Evolutionary conservation across 192 early-diverging fungal species (phyloP).

Genomic region (Oehlia diaphana): DNA sequence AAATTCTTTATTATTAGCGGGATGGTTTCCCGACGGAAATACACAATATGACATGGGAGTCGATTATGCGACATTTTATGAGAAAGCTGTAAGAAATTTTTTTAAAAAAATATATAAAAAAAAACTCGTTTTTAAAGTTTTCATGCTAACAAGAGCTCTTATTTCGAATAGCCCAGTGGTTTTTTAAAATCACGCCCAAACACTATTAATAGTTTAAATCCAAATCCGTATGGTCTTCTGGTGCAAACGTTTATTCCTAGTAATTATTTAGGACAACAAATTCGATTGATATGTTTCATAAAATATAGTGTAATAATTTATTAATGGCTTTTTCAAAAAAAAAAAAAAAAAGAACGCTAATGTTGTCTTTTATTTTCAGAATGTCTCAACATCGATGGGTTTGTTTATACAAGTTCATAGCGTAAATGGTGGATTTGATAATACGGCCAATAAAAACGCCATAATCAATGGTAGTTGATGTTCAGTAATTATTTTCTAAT

Average conservation of each 20-base stretch:
- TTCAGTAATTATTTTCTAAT: no score
- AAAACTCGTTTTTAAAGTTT: no score
- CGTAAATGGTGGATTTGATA: no score
- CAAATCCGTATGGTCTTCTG: not conserved
- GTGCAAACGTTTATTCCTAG: not conserved
- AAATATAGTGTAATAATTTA: not conserved
- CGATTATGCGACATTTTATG: not conserved
- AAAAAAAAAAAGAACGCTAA: no score
- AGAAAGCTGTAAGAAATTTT: not conserved
- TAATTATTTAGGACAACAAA: not conserved
- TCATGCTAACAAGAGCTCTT: no score
- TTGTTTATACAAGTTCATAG: no score
- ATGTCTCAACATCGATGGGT: no score
- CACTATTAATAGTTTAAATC: not conserved
- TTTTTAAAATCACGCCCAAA: not conserved
- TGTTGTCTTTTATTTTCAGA: no score
- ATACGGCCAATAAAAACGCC: no score
- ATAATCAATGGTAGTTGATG: no score
- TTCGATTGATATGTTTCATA: not conserved
- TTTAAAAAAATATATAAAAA: no score
- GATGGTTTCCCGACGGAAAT: not conserved
- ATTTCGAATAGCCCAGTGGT: not conserved
- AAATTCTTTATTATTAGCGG: not conserved
- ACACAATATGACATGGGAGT: not conserved
- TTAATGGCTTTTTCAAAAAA: no score